Base-by-base conservation (phyloP, 345 rosid genomes). In the Xanthoceras sorbifolium region DNA sequence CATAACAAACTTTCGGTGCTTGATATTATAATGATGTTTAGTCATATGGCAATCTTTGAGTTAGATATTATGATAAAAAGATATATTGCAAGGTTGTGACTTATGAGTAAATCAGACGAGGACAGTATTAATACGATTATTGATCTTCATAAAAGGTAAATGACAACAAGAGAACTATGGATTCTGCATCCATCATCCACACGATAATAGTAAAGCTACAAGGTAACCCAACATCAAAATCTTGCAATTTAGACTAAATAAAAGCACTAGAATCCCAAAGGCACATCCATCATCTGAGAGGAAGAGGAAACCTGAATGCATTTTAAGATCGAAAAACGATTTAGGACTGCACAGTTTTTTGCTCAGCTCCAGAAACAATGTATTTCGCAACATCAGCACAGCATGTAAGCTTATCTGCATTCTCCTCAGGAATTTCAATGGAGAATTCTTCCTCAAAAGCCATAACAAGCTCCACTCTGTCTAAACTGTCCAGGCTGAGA, bases 391-490 rank as follows among this genome's bases (percentile, higher is more conserved):
- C 85, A 77, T 87, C 92, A 8, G 87, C 88, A 55, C 94, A 90
- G 82, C 88, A 90, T 17, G 82, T 55, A 66, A 90, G 89, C 77
- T 82, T 86, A 74, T 87, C 92, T 6, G 90, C 94, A 34, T 81
- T 82, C 79, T 89, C 91, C 42, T 89, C 92, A 1, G 91, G 90
- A 78, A 90, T 90, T 73, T 87, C 90, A 5, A 89, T 72, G 69
- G 88, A 87, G 82, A 90, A 87, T 66, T 89, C 92, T 77, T 87
- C 80, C 85, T 90, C 94, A 3, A 90, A 77, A 72, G 92, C 92
- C 94, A 90, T 90, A 23, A 87, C 92, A 34, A 90, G 88, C 78
- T 89, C 94, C 64, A 87, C 90, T 84, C 86, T 90, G 79, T 90
- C 92, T 74, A 90, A 78, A 74, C 90, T 88, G 74, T 90, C 94